Percentiles rank a stretch among this genome's conserved stretches.
These are phyloP conservation scores for Coniella vitis DNA, from an alignment of 2,329 filamentous ascomycete genomes.

Conservation along the genomic window DNA sequence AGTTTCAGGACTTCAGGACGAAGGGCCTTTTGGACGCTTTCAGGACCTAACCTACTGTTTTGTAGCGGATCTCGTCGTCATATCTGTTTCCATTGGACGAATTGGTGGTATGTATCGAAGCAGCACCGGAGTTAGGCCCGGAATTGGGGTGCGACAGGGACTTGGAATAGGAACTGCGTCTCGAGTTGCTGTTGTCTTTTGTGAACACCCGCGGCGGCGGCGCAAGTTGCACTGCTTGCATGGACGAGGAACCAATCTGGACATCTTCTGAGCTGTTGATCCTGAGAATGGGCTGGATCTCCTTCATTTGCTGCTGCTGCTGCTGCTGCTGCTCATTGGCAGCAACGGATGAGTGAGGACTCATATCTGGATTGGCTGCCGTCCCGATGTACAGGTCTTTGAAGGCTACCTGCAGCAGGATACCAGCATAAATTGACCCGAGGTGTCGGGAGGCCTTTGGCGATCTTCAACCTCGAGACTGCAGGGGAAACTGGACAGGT, in stretches of 20 bases:
- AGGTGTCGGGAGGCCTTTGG: too few relatives aligned
- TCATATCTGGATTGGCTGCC: too few relatives aligned
- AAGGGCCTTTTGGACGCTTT: not conserved
- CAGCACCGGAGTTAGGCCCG: slow-evolving; percentile 2
- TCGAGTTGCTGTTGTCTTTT: not conserved
- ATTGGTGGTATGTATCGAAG: slow-evolving; percentile 10
- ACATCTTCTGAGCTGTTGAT: not conserved
- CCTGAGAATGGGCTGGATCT: not conserved
- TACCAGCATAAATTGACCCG: not conserved
- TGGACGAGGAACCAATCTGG: not conserved
- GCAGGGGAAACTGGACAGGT: too few relatives aligned
- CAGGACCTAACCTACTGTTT: slow-evolving; percentile 22
- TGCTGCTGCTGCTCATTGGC: too few relatives aligned
- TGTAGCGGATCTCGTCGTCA: slow-evolving; percentile 26
- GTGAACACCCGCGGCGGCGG: not conserved
- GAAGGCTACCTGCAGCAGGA: not conserved
- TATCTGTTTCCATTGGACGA: slow-evolving; percentile 16
- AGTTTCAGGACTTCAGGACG: too few relatives aligned
- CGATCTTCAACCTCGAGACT: too few relatives aligned
- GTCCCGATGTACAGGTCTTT: not conserved
- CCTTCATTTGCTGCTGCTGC: too few relatives aligned
- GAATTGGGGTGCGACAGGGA: not conserved
- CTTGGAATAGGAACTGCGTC: slow-evolving; percentile 1
- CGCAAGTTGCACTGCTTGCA: not conserved
- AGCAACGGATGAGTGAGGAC: too few relatives aligned